Evolutionary conservation across 2,329 filamentous ascomycete genomes (phyloP).

Genomic region (Aureobasidium musti): DNA sequence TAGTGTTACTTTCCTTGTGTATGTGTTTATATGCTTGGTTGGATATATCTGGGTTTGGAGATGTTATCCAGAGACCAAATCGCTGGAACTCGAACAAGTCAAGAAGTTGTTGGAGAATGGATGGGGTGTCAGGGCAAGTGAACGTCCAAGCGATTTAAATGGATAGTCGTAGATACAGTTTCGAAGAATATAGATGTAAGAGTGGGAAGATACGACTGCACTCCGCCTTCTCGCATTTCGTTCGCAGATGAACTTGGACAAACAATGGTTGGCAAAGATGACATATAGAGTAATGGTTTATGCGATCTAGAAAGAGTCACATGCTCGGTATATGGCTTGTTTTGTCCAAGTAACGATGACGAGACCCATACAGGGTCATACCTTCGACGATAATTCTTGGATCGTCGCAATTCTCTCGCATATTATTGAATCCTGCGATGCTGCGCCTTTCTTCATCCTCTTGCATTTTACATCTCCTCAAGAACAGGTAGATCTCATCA

Average conservation of each 20-base stretch:
- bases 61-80: constrained; percentile 84
- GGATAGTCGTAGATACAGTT: neutral
- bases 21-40: constrained; percentile 67
- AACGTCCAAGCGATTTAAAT: neutral
- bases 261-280: neutral
- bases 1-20: constrained; percentile 77
- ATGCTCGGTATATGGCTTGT: too few species aligned
- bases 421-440: too few species aligned
- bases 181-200: neutral
- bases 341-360: too few species aligned
- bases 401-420: too few species aligned
- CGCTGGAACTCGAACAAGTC: constrained; percentile 77
- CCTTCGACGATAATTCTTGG: too few species aligned
- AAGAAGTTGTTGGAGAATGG: constrained; percentile 67
- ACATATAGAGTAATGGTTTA: neutral
- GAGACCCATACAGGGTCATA: neutral
- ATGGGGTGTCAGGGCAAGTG: constrained; percentile 58
- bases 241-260: neutral
- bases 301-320: too few species aligned
- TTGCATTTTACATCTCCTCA: too few species aligned
- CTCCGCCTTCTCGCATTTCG: neutral
- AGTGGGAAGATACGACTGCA: neutral
- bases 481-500: too few species aligned
- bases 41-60: constrained; percentile 70
- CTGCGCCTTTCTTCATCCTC: too few species aligned